Evolutionary conservation across 192 early-diverging fungal species (phyloP), one percentile per base, ranked within the genome.

Genomic region (Ambispora gerdemannii): DNA sequence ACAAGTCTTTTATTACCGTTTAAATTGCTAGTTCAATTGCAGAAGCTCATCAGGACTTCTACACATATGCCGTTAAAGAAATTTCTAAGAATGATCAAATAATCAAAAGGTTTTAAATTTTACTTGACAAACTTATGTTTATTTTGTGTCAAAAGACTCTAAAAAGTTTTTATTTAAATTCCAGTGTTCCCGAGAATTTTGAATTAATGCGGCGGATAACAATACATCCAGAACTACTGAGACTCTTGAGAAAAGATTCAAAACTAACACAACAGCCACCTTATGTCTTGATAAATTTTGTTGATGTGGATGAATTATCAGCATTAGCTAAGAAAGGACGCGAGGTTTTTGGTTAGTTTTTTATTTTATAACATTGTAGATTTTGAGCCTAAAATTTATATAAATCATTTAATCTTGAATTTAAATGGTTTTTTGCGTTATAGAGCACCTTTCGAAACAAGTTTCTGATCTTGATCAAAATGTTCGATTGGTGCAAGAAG

Each of bases 151-250:
- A 28, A 25, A 33, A 51, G 3, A 3, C 11, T 22, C 7, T 3
- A 1, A 7, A 19, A 28, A 25, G 20, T 27, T 22, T 19, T 24
- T 27, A 47, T 55, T 36, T 53, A 15, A 22, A 3, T 8, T 67
- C 53, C 33, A 79, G 74, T 10, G 73, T 81, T 28, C 67, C 81
- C 11, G 71, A 63, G 8, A 79, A 83, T 51, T 32, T 83, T 19
- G 77, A 76, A 3, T 73, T 76, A 0, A 65, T 86, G 3, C 76
- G 77, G 17, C 71, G 71, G 47, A 82, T 83, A 50, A 73, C 66
- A 28, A 77, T 86, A 0, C 84, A 86, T 56, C 76, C 82, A 8
- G 70, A 62, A 15, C 33, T 82, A 10, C 61, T 82, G 10, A 74
- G 71, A 15, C 30, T 63, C 3, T 70, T 33, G 3, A 27, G 52